Evolutionary conservation across 805 yeast species (phyloP).

Genomic region (Zygoascus ofunaensis): DNA sequence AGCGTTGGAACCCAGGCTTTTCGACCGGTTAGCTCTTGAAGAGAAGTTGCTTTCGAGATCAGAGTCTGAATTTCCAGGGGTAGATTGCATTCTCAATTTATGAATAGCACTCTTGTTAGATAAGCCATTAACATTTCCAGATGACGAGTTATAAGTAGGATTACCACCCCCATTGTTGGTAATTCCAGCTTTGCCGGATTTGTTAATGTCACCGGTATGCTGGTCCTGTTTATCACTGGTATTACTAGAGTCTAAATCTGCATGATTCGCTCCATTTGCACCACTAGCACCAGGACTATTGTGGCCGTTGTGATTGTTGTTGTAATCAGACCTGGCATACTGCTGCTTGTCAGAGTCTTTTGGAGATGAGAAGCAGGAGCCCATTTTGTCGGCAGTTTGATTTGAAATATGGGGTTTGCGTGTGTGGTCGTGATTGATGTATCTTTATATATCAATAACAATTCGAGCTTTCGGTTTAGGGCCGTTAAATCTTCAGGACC

Average conservation of each 20-base stretch:
- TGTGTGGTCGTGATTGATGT: too few species aligned
- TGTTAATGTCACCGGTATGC: too few species aligned
- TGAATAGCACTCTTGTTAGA: not conserved
- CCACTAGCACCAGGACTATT: not conserved
- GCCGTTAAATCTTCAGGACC: too few species aligned
- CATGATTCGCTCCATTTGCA: too few species aligned
- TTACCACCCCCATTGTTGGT: not conserved
- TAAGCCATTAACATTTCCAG: too few species aligned
- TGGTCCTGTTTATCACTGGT: too few species aligned
- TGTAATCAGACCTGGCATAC: not conserved
- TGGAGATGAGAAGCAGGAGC: slow-evolving; percentile 12
- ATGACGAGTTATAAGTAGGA: not conserved
- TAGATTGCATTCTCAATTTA: not conserved
- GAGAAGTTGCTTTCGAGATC: not conserved
- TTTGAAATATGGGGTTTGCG: too few species aligned
- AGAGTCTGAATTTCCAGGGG: not conserved
- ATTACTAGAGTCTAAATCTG: too few species aligned
- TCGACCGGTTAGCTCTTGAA: not conserved
- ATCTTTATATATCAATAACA: too few species aligned
- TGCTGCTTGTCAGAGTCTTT: slow-evolving; percentile 1
- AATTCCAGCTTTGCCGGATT: too few species aligned
- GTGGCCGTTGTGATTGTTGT: not conserved
- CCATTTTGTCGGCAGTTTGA: slow-evolving; percentile 5
- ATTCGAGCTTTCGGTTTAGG: too few species aligned
- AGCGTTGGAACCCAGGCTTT: not conserved